Evolutionary conservation across 768 basidiomycete species (phyloP).

Genomic region (Xanthoconium stramineum): DNA sequence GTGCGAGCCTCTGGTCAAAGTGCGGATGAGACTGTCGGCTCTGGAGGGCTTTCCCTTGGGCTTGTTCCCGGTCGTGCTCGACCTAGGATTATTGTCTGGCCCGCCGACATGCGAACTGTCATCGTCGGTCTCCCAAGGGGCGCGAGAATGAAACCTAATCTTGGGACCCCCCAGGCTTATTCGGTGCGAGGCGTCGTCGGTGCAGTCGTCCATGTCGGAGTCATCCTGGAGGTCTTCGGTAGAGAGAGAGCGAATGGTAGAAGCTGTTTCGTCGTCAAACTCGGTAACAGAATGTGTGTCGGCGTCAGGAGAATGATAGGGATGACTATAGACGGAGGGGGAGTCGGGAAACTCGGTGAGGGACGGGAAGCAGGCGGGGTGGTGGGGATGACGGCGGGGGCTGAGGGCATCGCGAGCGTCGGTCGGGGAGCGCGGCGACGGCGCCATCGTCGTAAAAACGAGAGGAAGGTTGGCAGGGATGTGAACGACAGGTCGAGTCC

Average conservation of each 20-base stretch:
- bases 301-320: constrained; percentile 54
- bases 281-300: constrained; percentile 31
- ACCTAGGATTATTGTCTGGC: constrained; percentile 35
- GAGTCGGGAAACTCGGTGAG: constrained; percentile 61
- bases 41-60: constrained; percentile 28
- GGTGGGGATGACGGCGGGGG: constrained; percentile 30
- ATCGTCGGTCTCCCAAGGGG: constrained; percentile 76
- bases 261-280: constrained; percentile 48
- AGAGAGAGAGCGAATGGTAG: constrained; percentile 27
- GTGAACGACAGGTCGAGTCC: background rate
- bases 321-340: constrained; percentile 65
- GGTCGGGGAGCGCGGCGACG: constrained; percentile 36
- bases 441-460: constrained; percentile 36
- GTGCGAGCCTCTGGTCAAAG: constrained; percentile 44
- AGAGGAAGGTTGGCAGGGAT: background rate
- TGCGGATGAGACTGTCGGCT: constrained; percentile 41
- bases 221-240: constrained; percentile 35
- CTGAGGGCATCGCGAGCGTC: constrained; percentile 20
- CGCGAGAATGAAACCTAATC: constrained; percentile 76
- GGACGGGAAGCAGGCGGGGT: constrained; percentile 48
- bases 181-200: constrained; percentile 45
- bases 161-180: constrained; percentile 80
- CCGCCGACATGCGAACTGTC: constrained; percentile 46
- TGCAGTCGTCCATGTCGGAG: constrained; percentile 35
- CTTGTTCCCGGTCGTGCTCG: constrained; percentile 29